Evolutionary conservation across 2,329 filamentous ascomycete genomes (phyloP).

Genomic region (Nigrospora sphaerica): DNA sequence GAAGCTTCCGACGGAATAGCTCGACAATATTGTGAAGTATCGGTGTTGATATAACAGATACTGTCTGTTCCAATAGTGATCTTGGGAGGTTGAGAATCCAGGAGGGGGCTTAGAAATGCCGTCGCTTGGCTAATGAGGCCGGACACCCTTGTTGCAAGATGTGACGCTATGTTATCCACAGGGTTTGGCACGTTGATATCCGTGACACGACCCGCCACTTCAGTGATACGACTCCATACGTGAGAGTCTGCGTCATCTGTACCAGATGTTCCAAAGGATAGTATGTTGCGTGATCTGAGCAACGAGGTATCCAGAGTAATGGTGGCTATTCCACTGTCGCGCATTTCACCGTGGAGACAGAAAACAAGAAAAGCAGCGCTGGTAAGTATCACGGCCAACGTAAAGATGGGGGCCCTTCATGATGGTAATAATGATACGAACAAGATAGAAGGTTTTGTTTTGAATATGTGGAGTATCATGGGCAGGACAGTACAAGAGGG

Average conservation of each 20-base stretch:
- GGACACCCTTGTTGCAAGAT: neutral
- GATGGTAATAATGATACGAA: too few relatives aligned
- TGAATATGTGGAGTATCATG: too few relatives aligned
- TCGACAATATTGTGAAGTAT: neutral
- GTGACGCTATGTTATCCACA: neutral
- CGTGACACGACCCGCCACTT: neutral
- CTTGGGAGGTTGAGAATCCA: neutral
- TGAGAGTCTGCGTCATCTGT: neutral
- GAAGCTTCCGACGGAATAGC: neutral
- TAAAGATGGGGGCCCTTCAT: too few relatives aligned
- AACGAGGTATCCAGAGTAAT: neutral
- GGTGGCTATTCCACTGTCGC: neutral
- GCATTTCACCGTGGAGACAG: neutral
- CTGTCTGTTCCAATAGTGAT: neutral
- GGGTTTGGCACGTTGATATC: neutral
- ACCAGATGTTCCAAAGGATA: neutral
- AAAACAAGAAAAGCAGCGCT: neutral
- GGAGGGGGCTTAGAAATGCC: neutral
- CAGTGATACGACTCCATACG: neutral
- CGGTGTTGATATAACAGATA: neutral
- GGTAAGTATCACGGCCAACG: too few relatives aligned
- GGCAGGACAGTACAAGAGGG: too few relatives aligned
- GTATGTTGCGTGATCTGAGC: neutral
- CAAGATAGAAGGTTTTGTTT: too few relatives aligned
- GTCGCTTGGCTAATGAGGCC: neutral